Conservation (phyloP, 306 rosid species). For the Sphenostylis stenocarpa region DNA sequence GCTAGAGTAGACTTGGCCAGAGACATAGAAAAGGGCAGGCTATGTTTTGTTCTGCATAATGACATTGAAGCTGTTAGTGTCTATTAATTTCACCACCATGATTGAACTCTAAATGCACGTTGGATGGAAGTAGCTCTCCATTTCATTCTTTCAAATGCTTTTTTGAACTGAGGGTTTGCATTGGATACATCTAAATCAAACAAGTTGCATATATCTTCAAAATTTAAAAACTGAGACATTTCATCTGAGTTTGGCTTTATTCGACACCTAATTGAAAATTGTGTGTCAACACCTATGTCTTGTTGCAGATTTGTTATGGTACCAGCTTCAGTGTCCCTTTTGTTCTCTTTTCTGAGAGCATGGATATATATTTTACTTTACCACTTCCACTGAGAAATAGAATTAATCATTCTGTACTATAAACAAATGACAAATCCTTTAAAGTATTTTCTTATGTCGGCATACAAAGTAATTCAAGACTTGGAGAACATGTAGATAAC, state of each 20-base stretch:
- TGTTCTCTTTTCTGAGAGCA: too few species aligned
- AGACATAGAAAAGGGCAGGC: conserved; percentile 13
- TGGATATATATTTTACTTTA: too few species aligned
- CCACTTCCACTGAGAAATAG: too few species aligned
- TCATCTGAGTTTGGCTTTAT: neutral
- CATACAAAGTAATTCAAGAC: too few species aligned
- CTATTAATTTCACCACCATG: neutral
- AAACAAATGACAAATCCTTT: too few species aligned
- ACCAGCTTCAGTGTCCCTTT: neutral
- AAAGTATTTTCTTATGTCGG: too few species aligned
- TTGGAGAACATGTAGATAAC: too few species aligned
- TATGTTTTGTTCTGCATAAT: neutral
- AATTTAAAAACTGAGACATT: neutral
- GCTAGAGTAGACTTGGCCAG: conserved; percentile 9
- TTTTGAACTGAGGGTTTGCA: neutral
- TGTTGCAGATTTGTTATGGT: neutral
- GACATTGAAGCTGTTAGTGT: neutral
- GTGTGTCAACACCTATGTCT: neutral
- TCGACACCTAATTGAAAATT: neutral
- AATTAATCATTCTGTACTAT: too few species aligned
- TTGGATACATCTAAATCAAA: neutral
- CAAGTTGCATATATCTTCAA: neutral
- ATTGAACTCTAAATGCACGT: neutral
- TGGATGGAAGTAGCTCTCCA: neutral
- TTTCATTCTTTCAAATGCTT: neutral